phyloP scores from a whole-genome alignment of 2,329 filamentous ascomycete species.

The Mollisiaceae sp. region DNA sequence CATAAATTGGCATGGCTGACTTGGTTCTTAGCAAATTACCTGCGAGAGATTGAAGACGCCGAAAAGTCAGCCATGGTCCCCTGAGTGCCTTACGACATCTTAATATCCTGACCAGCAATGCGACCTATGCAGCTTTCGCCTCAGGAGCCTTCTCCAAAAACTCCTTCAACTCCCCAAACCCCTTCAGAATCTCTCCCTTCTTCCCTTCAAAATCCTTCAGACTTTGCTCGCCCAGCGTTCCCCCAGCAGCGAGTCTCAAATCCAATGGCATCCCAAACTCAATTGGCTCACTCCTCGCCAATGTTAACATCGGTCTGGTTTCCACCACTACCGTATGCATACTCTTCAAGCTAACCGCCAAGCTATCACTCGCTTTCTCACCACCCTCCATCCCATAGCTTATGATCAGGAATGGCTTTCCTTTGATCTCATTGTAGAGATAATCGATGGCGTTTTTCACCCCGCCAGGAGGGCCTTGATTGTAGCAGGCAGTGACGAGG shows the following conservation, averaged over 20 bases:
- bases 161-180: conserved; percentile 26
- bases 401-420: conserved; percentile 58
- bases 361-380: conserved; percentile 39
- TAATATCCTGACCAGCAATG: not conserved
- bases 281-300: conserved; percentile 30
- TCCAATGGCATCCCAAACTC: conserved; percentile 23
- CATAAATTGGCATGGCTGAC: not conserved
- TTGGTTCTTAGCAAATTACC: conserved; percentile 7
- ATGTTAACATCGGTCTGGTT: conserved; percentile 42
- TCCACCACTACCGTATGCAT: conserved; percentile 43
- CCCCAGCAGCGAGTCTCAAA: conserved; percentile 16
- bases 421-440: conserved; percentile 61
- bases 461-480: conserved; percentile 57
- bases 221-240: conserved; percentile 25
- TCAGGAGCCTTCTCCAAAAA: conserved; percentile 9
- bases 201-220: conserved; percentile 23
- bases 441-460: conserved; percentile 69
- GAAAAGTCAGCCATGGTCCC: not conserved
- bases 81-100: not conserved
- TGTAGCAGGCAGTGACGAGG: conserved; percentile 60
- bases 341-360: conserved; percentile 37
- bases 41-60: conserved; percentile 16
- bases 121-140: not conserved
- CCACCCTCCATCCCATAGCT: conserved; percentile 58
- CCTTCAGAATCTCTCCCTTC: conserved; percentile 26